A percentile compares a stretch with the other conserved stretches of the same genome.
phyloP scores from a whole-genome alignment of 805 yeast species.

The Lipomyces starkeyi region DNA sequence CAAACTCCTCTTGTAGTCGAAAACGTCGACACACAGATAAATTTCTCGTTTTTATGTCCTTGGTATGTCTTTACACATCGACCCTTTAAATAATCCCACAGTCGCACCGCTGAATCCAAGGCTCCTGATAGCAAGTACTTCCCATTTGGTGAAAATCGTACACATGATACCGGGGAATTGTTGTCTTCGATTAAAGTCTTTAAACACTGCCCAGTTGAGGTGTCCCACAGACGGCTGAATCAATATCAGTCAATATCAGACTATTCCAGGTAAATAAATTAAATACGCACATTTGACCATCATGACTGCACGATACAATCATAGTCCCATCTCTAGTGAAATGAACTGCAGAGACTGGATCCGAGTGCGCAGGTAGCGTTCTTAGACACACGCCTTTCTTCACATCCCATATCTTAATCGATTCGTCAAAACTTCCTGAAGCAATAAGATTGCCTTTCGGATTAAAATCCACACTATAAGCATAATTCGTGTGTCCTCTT shows the following conservation, averaged over 20 bases:
- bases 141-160: slow-evolving; percentile 83
- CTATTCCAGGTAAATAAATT: neutral
- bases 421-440: slow-evolving; percentile 89
- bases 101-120: slow-evolving; percentile 75
- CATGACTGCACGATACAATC: slow-evolving; percentile 84
- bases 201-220: slow-evolving; percentile 87
- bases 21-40: slow-evolving; percentile 59
- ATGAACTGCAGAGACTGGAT: slow-evolving; percentile 79
- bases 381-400: slow-evolving; percentile 69
- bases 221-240: slow-evolving; percentile 71
- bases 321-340: slow-evolving; percentile 80
- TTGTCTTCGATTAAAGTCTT: slow-evolving; percentile 85
- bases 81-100: slow-evolving; percentile 90
- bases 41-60: slow-evolving; percentile 52
- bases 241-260: slow-evolving; percentile 31
- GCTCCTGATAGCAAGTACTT: slow-evolving; percentile 78
- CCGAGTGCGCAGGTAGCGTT: slow-evolving; percentile 90
- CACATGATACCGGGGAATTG: slow-evolving; percentile 73
- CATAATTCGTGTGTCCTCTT: slow-evolving; percentile 84
- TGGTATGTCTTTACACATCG: slow-evolving; percentile 75
- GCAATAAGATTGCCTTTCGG: slow-evolving; percentile 77
- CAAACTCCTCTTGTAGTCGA: slow-evolving; percentile 51
- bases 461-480: slow-evolving; percentile 72
- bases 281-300: slow-evolving; percentile 67
- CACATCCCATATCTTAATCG: slow-evolving; percentile 89